A percentile compares a stretch with the other conserved stretches of the same genome.
Conservation (phyloP, 192 early-diverging fungal genomes). For the Backusella liffmaniae region DNA sequence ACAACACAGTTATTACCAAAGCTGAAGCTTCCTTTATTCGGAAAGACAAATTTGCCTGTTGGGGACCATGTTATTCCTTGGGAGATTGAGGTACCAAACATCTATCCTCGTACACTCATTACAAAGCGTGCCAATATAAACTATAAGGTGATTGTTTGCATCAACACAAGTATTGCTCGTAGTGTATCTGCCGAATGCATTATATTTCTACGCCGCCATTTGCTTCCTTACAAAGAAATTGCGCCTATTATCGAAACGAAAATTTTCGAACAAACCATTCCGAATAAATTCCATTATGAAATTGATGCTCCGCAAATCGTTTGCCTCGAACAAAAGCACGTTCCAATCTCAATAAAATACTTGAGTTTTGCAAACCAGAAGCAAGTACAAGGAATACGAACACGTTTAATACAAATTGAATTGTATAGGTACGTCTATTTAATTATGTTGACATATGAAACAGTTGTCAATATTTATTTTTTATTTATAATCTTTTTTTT, state of each 20-base stretch:
- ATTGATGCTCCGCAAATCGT: conserved; percentile 29
- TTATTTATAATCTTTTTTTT: neutral
- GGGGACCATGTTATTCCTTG: conserved; percentile 32
- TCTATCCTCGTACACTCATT: conserved; percentile 17
- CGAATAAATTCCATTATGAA: conserved; percentile 35
- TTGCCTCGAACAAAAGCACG: conserved; percentile 24
- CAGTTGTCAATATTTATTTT: neutral
- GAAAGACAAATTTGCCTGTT: conserved; percentile 22
- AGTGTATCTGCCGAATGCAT: conserved; percentile 24
- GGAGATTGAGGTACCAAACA: conserved; percentile 31
- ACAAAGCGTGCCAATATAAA: conserved; percentile 26
- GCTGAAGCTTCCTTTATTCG: conserved; percentile 13
- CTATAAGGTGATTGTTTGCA: conserved; percentile 20
- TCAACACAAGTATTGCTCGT: conserved; percentile 19
- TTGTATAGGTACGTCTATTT: conserved; percentile 23
- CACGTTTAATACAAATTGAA: conserved; percentile 31
- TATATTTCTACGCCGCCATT: conserved; percentile 21
- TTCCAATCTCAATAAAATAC: conserved; percentile 24
- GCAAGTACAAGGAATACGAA: conserved; percentile 25
- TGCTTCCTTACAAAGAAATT: conserved; percentile 22
- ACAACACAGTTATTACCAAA: conserved; percentile 17
- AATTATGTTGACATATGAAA: neutral
- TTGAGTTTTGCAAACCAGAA: conserved; percentile 31
- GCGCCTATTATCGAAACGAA: conserved; percentile 26
- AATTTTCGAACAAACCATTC: conserved; percentile 24